phyloP scores from a whole-genome alignment of 257 asterid species.

The Nicotiana tabacum region DNA sequence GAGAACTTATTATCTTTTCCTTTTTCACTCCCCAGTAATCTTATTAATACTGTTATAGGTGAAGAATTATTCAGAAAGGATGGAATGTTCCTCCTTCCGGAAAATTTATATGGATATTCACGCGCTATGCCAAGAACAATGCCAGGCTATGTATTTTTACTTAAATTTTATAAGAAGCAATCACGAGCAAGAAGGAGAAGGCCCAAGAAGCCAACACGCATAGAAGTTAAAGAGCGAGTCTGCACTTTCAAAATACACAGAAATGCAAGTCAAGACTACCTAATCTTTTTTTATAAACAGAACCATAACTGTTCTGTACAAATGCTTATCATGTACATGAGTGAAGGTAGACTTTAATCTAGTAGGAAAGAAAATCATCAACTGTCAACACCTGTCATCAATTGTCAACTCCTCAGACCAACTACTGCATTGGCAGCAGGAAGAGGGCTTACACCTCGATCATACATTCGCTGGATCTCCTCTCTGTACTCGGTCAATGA shows the following conservation, averaged over 20 bases:
- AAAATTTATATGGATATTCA: no score
- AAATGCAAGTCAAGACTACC: background rate
- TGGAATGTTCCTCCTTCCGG: no score
- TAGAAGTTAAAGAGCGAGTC: no score
- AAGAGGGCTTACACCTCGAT: conserved; percentile 35
- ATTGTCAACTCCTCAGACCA: conserved; percentile 50
- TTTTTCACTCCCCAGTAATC: no score
- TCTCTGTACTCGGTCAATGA: conserved; percentile 72
- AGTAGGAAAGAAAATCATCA: background rate
- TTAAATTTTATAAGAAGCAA: no score
- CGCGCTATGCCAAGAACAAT: no score
- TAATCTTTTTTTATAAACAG: conserved; percentile 8
- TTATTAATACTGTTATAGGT: no score
- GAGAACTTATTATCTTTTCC: no score
- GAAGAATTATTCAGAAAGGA: no score
- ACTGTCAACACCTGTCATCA: conserved; percentile 14
- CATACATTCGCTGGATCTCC: conserved; percentile 92
- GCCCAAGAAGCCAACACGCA: no score
- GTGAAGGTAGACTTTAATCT: conserved; percentile 15
- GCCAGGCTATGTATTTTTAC: no score
- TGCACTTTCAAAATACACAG: background rate
- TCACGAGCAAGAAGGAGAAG: no score
- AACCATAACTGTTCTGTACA: conserved; percentile 36
- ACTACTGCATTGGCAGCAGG: conserved; percentile 32
- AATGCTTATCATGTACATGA: conserved; percentile 36